A percentile compares a stretch with the other conserved stretches of the same genome.
These are phyloP conservation scores for Trichophyton mentagrophytes DNA, from an alignment of 2,329 filamentous ascomycete genomes.

Conservation along the genomic window DNA sequence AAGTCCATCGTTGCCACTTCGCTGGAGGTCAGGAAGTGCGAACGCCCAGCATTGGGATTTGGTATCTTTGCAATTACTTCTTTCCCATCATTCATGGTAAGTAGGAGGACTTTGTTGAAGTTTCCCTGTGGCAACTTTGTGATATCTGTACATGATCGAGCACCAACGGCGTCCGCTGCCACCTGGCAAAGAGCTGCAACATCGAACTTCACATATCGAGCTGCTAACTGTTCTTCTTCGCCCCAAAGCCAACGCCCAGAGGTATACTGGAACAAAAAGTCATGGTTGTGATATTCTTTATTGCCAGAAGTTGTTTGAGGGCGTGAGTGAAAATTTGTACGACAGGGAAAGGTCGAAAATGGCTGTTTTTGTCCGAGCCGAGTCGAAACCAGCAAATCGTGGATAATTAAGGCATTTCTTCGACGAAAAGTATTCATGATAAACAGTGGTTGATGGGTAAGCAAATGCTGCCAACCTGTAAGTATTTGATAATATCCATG, in stretches of 20 bases:
- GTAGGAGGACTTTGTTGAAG: neutral
- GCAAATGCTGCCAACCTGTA: too few relatives aligned
- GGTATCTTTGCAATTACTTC: neutral
- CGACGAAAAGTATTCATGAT: too few relatives aligned
- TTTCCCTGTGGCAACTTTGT: neutral
- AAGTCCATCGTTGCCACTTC: neutral
- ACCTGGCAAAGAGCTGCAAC: neutral
- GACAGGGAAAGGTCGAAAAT: neutral
- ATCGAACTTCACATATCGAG: neutral
- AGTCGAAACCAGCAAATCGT: too few relatives aligned
- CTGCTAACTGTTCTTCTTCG: neutral
- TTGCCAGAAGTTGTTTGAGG: neutral
- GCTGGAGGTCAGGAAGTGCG: neutral
- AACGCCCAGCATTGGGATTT: neutral
- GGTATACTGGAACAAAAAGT: neutral
- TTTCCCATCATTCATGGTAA: neutral
- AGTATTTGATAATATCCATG: too few relatives aligned
- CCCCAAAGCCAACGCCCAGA: neutral
- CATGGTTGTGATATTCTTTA: neutral
- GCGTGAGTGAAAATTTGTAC: neutral
- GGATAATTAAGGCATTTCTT: too few relatives aligned
- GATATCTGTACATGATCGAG: neutral
- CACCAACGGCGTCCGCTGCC: neutral
- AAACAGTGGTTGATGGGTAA: too few relatives aligned
- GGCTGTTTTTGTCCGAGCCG: too few relatives aligned